These are phyloP conservation scores for Neurospora hispaniola DNA, from an alignment of 495 filamentous ascomycete species.

Conservation along the genomic window DNA sequence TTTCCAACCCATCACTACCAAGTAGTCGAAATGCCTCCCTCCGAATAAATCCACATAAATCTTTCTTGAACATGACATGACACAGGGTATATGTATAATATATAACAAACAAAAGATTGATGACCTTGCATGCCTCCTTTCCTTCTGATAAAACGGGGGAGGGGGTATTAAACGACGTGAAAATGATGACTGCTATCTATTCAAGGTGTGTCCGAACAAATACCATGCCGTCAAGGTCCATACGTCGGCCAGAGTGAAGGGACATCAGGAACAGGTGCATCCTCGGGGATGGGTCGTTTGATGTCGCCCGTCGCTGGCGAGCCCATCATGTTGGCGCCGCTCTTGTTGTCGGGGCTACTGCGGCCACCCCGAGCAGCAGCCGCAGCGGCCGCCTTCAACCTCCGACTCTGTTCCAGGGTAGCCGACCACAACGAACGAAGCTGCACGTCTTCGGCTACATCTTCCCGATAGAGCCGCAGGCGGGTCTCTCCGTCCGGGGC, in stretches of 20 bases:
- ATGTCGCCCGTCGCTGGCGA: not conserved
- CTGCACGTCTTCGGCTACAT: constrained; percentile 76
- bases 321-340: not conserved
- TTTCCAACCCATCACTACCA: not conserved
- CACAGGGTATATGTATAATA: not conserved
- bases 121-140: not conserved
- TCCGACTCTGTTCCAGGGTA: not conserved
- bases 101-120: not conserved
- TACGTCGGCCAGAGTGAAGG: not conserved
- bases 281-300: not conserved
- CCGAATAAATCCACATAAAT: not conserved
- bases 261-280: not conserved
- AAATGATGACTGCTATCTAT: not conserved
- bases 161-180: not conserved
- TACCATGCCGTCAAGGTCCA: not conserved
- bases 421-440: constrained; percentile 35
- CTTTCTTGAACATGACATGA: not conserved
- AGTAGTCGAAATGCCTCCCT: not conserved
- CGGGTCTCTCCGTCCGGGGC: constrained; percentile 71
- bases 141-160: not conserved
- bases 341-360: not conserved
- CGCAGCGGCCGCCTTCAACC: not conserved
- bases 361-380: not conserved
- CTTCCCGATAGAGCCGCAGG: constrained; percentile 77
- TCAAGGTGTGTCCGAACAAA: not conserved